phyloP scores from a whole-genome alignment of 192 early-diverging fungal genomes.

The Coemansia sp. region DNA sequence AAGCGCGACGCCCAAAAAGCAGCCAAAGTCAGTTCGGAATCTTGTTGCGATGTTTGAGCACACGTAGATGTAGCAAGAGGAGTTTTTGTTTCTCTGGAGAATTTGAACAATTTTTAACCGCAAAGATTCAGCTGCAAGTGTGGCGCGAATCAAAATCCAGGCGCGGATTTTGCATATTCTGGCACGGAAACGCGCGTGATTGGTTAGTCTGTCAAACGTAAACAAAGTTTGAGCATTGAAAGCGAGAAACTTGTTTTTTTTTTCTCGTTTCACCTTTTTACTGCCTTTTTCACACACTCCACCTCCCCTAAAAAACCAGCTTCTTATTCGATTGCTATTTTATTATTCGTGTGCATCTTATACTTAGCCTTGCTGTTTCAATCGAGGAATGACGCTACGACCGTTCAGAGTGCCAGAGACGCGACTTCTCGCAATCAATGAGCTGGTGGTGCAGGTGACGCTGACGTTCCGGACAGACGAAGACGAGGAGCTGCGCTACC shows the following conservation, averaged over 20 bases:
- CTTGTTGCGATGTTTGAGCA: constrained; percentile 50
- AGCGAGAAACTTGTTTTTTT: not conserved
- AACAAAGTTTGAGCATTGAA: constrained; percentile 14
- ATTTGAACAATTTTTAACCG: too few relatives aligned
- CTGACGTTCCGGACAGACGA: constrained; percentile 45
- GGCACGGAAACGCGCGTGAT: not conserved
- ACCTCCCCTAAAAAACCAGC: not conserved
- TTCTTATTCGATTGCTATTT: not conserved
- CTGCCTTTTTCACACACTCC: not conserved
- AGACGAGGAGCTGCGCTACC: constrained; percentile 46
- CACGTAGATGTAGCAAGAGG: constrained; percentile 5
- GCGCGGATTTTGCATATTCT: not conserved
- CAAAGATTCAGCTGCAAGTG: not conserved
- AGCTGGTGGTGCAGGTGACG: constrained; percentile 48
- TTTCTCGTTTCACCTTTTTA: not conserved
- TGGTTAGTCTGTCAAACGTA: constrained; percentile 13
- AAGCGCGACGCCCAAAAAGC: constrained; percentile 11
- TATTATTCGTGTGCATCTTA: not conserved
- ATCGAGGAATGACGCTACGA: constrained; percentile 14
- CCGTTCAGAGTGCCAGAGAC: constrained; percentile 51
- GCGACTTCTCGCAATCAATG: constrained; percentile 41
- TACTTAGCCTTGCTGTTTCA: not conserved
- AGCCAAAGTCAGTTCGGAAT: constrained; percentile 41
- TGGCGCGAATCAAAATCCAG: not conserved
- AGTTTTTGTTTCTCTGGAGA: too few relatives aligned